Base-by-base conservation (phyloP, 495 filamentous ascomycete species). In the Aspergillus saccharolyticus region DNA sequence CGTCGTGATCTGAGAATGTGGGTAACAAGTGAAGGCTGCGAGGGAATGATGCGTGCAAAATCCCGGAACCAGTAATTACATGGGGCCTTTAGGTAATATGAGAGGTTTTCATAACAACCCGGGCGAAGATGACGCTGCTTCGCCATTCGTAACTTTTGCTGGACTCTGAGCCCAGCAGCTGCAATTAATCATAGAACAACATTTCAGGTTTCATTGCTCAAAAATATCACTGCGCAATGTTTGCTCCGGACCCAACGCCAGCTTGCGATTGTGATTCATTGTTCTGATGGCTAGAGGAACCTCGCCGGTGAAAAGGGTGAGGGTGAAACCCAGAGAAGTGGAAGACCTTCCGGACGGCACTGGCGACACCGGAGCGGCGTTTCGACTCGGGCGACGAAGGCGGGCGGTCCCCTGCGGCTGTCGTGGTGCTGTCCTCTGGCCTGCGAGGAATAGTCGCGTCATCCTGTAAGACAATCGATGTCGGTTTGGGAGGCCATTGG, bases 401-500 rank as follows among this genome's bases (percentile, higher is more conserved):
- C 21, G 58, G 39, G n/a, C 62, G 52, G 9, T 56, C 62, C 14
- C 57, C 48, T 16, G 47, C 53, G 17, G 45, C 55, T 8, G 45
- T 54, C 2, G 55, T 39, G 15, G 8, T 44, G 28, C 54, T 42
- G 22, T 24, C 45, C 19, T 46, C 59, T 60, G 63, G 66, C 8
- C 28, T n/a, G 15, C 47, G 22, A 6, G 44, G 54, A 15, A 74
- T 60, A 5, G 67, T 64, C 1, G 70, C 65, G 42, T 66, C 59
- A 22, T 76, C 67, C 4, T 57, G 61, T 19, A 76, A 70, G 19
- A 76, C 70, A 44, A 74, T 67, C 4, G 60, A 66, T 0, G 68
- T 61, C 17, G 73, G 69, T 54, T 86, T 87, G 18, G 93, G 90
- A 1, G 94, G 94, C 94, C 94, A 98, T 66, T 96, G 88, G 18